phyloP scores from a whole-genome alignment of 805 yeast species.

The Candida taoyuanica region DNA sequence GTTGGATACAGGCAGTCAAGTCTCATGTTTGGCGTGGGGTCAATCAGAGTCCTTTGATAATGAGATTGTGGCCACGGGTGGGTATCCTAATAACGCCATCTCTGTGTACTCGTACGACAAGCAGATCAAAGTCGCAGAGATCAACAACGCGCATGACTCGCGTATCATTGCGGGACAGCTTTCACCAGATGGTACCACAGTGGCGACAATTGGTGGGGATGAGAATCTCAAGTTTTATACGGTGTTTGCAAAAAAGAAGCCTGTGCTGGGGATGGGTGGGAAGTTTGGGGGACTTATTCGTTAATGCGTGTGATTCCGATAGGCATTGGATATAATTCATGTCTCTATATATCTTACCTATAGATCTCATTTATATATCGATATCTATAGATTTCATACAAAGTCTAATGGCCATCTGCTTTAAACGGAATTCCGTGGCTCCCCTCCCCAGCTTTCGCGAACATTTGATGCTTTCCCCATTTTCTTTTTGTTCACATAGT shows the following conservation, averaged over 20 bases:
- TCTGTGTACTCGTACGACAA: constrained; percentile 83
- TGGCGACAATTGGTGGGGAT: constrained; percentile 95
- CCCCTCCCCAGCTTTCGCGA: no score
- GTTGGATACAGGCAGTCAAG: constrained; percentile 90
- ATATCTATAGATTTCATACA: no score
- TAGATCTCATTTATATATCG: no score
- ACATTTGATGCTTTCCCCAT: no score
- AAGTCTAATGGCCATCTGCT: no score
- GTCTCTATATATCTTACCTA: no score
- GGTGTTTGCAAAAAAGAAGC: constrained; percentile 49
- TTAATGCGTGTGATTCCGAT: no score
- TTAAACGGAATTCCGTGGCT: no score
- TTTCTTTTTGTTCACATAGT: no score
- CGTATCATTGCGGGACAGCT: constrained; percentile 78
- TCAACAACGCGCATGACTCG: constrained; percentile 81
- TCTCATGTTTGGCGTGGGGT: constrained; percentile 93
- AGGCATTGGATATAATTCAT: no score
- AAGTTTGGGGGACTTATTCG: no score
- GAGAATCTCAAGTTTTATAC: constrained; percentile 95
- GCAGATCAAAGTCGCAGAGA: constrained; percentile 82
- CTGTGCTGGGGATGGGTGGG: no score
- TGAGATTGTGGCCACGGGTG: constrained; percentile 92
- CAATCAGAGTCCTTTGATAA: constrained; percentile 60
- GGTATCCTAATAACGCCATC: constrained; percentile 83
- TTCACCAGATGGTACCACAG: constrained; percentile 84